phyloP scores from a whole-genome alignment of 371 early-diverging fungal species.

The Mucor lusitanicus region DNA sequence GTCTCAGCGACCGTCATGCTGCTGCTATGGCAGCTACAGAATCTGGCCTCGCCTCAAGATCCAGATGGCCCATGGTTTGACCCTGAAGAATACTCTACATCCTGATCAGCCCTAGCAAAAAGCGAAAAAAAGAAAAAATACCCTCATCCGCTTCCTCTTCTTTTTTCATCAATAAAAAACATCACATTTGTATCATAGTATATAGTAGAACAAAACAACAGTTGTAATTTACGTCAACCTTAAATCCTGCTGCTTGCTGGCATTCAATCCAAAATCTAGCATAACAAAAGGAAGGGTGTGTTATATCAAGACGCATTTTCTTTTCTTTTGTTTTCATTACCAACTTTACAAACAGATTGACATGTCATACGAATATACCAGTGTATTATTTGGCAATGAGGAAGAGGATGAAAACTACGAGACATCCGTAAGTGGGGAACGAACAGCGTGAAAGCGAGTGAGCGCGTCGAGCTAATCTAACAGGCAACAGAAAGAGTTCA shows the following conservation, averaged over 20 bases:
- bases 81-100: conserved; percentile 7
- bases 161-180: not conserved
- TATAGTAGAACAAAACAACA: not conserved
- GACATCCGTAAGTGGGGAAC: not conserved
- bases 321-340: not conserved
- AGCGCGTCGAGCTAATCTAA: not conserved
- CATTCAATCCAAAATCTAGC: not conserved
- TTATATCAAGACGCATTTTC: not conserved
- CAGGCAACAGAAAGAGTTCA: conserved; percentile 6
- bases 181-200: not conserved
- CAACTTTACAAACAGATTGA: not conserved
- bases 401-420: not conserved
- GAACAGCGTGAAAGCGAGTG: not conserved
- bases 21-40: conserved; percentile 48
- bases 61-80: conserved; percentile 46
- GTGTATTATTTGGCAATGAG: not conserved
- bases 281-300: not conserved
- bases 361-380: not conserved
- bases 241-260: conserved; percentile 1
- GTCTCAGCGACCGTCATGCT: conserved; percentile 47
- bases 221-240: not conserved
- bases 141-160: not conserved
- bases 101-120: not conserved
- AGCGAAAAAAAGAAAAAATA: not conserved
- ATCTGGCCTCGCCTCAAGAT: conserved; percentile 38